Evolutionary conservation across 2,329 filamentous ascomycete species (phyloP).

Genomic region (Colletotrichum cuscutae): DNA sequence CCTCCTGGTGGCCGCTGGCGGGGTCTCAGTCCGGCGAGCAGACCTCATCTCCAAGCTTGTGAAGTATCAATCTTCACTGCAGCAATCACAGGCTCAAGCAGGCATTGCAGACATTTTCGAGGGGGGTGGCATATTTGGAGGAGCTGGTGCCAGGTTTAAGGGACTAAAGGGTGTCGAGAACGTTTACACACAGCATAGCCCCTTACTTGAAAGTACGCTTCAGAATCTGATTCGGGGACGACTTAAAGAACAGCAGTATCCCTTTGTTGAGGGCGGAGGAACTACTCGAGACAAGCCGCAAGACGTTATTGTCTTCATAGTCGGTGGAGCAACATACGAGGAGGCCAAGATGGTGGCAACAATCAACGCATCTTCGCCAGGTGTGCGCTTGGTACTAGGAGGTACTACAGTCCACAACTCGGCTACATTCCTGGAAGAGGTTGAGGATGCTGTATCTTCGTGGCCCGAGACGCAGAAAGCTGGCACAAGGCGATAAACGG

Average conservation of each 20-base stretch:
- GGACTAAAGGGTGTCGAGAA: conserved; percentile 98
- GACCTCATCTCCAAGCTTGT: conserved; percentile 85
- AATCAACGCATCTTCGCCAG: conserved; percentile 90
- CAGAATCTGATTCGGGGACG: conserved; percentile 95
- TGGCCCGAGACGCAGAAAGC: conserved; percentile 77
- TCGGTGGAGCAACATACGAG: conserved; percentile 94
- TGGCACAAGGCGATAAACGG: conserved; percentile 37
- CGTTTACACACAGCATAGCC: conserved; percentile 97
- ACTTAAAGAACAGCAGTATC: conserved; percentile 87
- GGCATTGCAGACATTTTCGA: conserved; percentile 95
- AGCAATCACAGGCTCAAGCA: conserved; percentile 77
- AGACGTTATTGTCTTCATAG: conserved; percentile 93
- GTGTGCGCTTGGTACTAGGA: conserved; percentile 87
- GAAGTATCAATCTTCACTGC: conserved; percentile 86
- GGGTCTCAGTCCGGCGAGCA: conserved; percentile 78
- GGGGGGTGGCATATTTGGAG: conserved; percentile 88
- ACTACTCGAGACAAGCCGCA: conserved; percentile 95
- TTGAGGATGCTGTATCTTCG: conserved; percentile 85
- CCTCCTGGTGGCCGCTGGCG: conserved; percentile 84
- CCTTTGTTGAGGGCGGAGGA: conserved; percentile 89
- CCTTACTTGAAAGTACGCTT: conserved; percentile 84
- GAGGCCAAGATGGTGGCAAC: conserved; percentile 97
- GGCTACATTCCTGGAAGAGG: conserved; percentile 86
- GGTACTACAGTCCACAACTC: conserved; percentile 92
- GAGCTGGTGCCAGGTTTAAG: conserved; percentile 88